Evolutionary conservation across 257 asterid genomes (phyloP), one percentile per base, ranked within the genome.

Genomic region (Lavandula angustifolia): DNA sequence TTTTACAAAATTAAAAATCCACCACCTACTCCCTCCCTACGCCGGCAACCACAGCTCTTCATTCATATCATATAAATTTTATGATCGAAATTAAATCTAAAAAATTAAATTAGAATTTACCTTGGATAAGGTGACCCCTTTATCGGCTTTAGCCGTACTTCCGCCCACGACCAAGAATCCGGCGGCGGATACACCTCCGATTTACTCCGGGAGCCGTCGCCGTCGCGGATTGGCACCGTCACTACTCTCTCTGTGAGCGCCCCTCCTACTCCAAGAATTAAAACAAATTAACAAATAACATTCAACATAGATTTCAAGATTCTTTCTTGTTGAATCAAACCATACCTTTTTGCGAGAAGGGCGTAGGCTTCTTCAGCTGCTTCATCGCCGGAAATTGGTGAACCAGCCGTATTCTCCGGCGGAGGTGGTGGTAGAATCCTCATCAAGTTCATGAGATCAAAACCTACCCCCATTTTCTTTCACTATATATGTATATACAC

Each of bases 81-180:
- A 58, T 56, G 47, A 22, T 22, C 27, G 27, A 22, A 22, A 22
- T 22, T 22, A 22, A 22, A 22, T 22, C 27, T 22, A 16, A 40
- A 9, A 5, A 62, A 10, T 14, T 7, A 8, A 10, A n/a, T 29
- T 11, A 29, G 27, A 22, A 56, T 17, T 68, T 82, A 88, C 96
- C 96, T 84, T 9, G 96, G 96, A 68, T 78, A 88, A 62, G 96
- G 95, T 8, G 96, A 88, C 2, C 95, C 92, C 76, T 88, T 88
- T 3, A 88, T 88, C 6, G 96, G 95, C 73, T 88, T 88, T 86
- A 95, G 17, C 96, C 96, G 73, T 88, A 88, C 48, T 88, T 88
- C 73, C 96, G 81, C 96, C 96, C 96, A 88, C 3, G 96, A 84
- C 96, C 96, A 88, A 66, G 95, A 82, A 86, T 88, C 95, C 75